Percentiles rank a stretch among this genome's conserved stretches.
These are phyloP conservation scores for Pseudonitzschia delicatissima DNA, from an alignment of 108 stramenopile genomes.

Conservation along the genomic window DNA sequence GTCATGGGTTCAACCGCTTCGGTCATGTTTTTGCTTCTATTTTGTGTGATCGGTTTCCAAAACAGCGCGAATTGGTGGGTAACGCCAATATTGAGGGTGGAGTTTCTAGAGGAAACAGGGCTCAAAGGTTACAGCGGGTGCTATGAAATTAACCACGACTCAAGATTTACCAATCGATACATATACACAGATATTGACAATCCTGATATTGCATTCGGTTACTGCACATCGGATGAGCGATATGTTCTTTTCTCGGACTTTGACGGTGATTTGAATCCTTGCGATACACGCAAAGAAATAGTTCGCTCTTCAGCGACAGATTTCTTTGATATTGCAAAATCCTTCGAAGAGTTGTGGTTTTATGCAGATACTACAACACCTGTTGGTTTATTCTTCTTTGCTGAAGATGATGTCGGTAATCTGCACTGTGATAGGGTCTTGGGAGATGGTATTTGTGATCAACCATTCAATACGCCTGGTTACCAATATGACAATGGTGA, in stretches of 20 bases:
- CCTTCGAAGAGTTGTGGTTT: neutral
- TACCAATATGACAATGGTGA: conserved; percentile 11
- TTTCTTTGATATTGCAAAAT: neutral
- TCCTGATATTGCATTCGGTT: neutral
- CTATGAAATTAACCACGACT: neutral
- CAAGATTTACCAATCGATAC: neutral
- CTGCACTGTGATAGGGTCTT: neutral
- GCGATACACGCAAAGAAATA: neutral
- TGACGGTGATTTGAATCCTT: neutral
- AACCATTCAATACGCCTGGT: neutral
- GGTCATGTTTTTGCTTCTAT: neutral
- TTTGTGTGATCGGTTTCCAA: neutral
- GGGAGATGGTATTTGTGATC: neutral
- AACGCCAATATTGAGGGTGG: neutral
- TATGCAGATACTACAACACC: neutral
- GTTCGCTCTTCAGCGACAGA: neutral
- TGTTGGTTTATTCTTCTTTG: neutral
- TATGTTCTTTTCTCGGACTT: neutral
- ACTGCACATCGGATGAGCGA: neutral
- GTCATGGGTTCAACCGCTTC: neutral
- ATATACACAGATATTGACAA: neutral
- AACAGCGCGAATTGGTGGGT: neutral
- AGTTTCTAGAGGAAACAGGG: neutral
- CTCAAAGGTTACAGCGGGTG: conserved; percentile 1
- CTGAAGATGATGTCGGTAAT: neutral